phyloP scores from a whole-genome alignment of 208 protist genomes.

The Acanthamoeba lenticulata region DNA sequence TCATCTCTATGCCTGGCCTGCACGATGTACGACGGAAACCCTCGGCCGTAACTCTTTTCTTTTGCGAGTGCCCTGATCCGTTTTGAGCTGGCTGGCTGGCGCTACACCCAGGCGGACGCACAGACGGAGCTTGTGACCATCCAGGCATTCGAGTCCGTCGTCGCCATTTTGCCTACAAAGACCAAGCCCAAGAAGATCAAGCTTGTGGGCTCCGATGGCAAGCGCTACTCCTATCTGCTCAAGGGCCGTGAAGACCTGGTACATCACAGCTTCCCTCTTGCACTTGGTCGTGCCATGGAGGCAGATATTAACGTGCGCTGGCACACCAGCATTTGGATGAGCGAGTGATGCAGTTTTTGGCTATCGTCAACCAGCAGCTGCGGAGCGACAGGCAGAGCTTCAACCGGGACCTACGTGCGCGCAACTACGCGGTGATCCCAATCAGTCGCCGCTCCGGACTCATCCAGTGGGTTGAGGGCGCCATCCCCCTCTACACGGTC shows the following conservation, averaged over 20 bases:
- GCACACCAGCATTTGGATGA: constrained; percentile 81
- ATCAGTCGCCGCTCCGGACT: constrained; percentile 75
- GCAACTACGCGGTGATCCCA: constrained; percentile 84
- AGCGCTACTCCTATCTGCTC: constrained; percentile 81
- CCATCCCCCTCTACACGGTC: constrained; percentile 77
- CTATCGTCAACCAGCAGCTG: constrained; percentile 80
- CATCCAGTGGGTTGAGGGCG: constrained; percentile 85
- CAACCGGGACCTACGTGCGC: not conserved
- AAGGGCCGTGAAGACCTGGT: constrained; percentile 86
- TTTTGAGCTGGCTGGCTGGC: not conserved
- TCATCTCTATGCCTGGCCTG: constrained; percentile 77
- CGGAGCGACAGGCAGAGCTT: constrained; percentile 51
- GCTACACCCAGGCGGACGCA: not conserved
- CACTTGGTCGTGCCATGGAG: not conserved
- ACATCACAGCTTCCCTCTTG: not conserved
- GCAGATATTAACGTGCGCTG: too few relatives aligned
- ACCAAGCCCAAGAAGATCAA: constrained; percentile 83
- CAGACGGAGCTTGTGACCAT: constrained; percentile 62
- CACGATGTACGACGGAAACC: not conserved
- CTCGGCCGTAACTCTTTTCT: not conserved
- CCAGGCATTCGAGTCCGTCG: constrained; percentile 42
- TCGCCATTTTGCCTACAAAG: constrained; percentile 82
- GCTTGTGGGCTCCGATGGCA: constrained; percentile 80
- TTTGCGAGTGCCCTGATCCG: too few relatives aligned
- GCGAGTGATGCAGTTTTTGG: constrained; percentile 85